Percentiles rank a stretch among this genome's conserved stretches.
Evolutionary conservation across 805 yeast genomes (phyloP).

Genomic region (Kodamaea hsintzibuensis): DNA sequence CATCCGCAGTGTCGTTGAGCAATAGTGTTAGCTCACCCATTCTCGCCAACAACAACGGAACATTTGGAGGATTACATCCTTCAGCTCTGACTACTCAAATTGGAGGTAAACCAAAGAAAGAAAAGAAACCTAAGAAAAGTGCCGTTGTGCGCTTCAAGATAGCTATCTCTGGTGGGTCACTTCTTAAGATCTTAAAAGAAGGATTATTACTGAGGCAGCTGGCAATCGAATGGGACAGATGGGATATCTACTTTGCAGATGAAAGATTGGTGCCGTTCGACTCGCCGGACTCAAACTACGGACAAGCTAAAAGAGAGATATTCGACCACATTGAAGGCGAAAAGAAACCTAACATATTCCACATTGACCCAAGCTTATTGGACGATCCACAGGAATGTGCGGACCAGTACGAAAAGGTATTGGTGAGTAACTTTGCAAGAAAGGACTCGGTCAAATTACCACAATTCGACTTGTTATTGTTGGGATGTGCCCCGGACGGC

Average conservation of each 20-base stretch:
- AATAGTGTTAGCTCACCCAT: slow-evolving; percentile 13
- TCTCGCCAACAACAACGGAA: slow-evolving; percentile 11
- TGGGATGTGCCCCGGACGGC: slow-evolving; percentile 99
- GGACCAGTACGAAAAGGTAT: slow-evolving; percentile 82
- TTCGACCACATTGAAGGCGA: slow-evolving; percentile 65
- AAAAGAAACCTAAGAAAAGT: slow-evolving; percentile 50
- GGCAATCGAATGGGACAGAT: slow-evolving; percentile 84
- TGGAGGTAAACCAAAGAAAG: slow-evolving; percentile 23
- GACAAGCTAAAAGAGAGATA: slow-evolving; percentile 80
- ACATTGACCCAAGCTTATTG: slow-evolving; percentile 75
- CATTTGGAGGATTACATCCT: slow-evolving; percentile 4
- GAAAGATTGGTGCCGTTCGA: slow-evolving; percentile 91
- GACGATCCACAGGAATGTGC: slow-evolving; percentile 90
- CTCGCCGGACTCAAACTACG: slow-evolving; percentile 82
- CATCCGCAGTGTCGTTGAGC: slow-evolving; percentile 17
- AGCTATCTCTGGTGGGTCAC: slow-evolving; percentile 91
- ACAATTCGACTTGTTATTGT: slow-evolving; percentile 82
- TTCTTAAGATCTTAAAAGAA: slow-evolving; percentile 81
- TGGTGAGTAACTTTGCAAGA: slow-evolving; percentile 89
- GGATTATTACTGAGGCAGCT: slow-evolving; percentile 72
- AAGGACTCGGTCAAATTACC: slow-evolving; percentile 96
- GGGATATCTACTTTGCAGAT: slow-evolving; percentile 97
- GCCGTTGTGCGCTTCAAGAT: slow-evolving; percentile 78
- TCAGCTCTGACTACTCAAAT: slow-evolving; percentile 11
- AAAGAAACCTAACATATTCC: slow-evolving; percentile 70